Evolutionary conservation across 306 rosid species (phyloP), one percentile per base, ranked within the genome.

Genomic region (Corylus heterophylla): DNA sequence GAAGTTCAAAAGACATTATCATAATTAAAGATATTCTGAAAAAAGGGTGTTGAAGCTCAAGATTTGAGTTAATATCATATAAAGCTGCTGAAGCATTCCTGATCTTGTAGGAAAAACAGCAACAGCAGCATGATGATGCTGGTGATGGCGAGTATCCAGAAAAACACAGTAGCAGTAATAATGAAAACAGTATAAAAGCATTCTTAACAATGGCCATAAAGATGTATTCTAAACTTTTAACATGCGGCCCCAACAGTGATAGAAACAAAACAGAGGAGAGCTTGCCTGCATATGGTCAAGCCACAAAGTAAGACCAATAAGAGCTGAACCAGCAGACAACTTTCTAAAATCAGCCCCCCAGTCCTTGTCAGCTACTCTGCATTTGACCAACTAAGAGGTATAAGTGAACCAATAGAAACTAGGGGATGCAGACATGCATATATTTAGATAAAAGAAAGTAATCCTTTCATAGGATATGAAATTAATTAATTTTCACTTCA

Each of bases 261-360:
- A 67, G 31, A 11, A 22, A 59, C 8, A 44, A n/a, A 8, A 42
- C 5, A 74, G 78, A 52, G 18, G 13, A 63, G 78, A 77, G 77
- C 82, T 87, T 82, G 88, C 98, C 97, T 94, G 98, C 98, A 94
- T 94, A 75, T 86, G 90, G 79, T 94, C 98, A 81, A 94, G 97
- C 98, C 98, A 94, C 69, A 94, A 81, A n/a, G 98, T 94, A 79
- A 94, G 95, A 83, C 91, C 97, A 85, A 92, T 97, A 71, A 94
- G 97, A 78, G 98, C 91, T 52, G 98, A 86, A 80, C 98, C 98
- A 71, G 97, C 97, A 22, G 98, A 94, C 75, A 94, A 66, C 83
- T 92, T 94, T 84, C 98, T 87, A 86, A 92, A 94, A 84, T 94
- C 98, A 84, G 98, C 98, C 7, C 95, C 90, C 98, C 98, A 94